A percentile compares a stretch with the other conserved stretches of the same genome.
Evolutionary conservation across 192 early-diverging fungal species (phyloP).

Genomic region (Geranomyces michiganensis): DNA sequence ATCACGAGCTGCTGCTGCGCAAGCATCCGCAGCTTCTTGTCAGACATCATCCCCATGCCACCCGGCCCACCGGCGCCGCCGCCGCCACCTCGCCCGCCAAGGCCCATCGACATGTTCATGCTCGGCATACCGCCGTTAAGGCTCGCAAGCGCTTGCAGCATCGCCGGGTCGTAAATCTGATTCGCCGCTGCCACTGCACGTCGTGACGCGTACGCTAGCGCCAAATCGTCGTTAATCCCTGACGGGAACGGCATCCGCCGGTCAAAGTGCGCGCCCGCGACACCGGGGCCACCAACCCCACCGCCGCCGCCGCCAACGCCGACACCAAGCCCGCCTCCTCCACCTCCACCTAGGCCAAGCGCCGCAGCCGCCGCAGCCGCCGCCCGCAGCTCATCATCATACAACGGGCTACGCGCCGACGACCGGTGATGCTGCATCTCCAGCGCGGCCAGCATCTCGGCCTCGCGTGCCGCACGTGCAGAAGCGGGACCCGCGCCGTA

Average conservation of each 20-base stretch:
- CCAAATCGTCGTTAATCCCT: constrained; percentile 14
- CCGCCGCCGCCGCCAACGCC: neutral
- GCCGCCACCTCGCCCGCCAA: constrained; percentile 1
- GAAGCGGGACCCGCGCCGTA: constrained; percentile 9
- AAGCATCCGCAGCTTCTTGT: constrained; percentile 41
- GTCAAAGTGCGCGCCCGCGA: constrained; percentile 4
- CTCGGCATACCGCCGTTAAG: constrained; percentile 29
- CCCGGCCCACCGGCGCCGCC: too few species aligned
- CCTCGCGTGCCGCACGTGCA: constrained; percentile 2
- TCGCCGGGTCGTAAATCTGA: constrained; percentile 32
- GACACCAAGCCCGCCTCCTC: neutral
- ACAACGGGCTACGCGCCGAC: constrained; percentile 15
- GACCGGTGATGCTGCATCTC: constrained; percentile 24
- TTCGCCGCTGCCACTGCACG: constrained; percentile 23
- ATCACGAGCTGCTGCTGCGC: constrained; percentile 40
- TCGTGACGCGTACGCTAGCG: constrained; percentile 18
- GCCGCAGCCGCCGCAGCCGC: constrained; percentile 1
- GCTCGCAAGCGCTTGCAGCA: constrained; percentile 37
- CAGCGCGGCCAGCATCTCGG: constrained; percentile 36
- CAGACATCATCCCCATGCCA: constrained; percentile 22
- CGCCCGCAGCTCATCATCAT: constrained; percentile 20
- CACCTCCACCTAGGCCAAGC: neutral
- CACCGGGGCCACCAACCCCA: too few species aligned
- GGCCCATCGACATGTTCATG: constrained; percentile 21
- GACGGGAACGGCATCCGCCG: neutral